Evolutionary conservation across 2,329 filamentous ascomycete genomes (phyloP), one percentile per base, ranked within the genome.

Genomic region (Clonostachys byssicola): DNA sequence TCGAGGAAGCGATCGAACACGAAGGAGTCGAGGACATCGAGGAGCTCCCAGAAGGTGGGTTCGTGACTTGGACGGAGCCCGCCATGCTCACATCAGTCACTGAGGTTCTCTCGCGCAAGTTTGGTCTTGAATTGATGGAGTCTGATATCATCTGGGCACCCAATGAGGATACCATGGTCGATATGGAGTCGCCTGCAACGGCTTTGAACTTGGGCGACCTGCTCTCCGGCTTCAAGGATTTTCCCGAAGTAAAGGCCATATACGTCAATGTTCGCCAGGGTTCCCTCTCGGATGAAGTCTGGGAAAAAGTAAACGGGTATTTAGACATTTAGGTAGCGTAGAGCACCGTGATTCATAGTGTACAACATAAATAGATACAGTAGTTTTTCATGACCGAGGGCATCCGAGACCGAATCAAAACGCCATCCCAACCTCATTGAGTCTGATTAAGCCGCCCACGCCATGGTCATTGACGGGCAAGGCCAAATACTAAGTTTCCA

Each of bases 121-220:
- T 88, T 17, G 79, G 75, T 1, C 66, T 95, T 51, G 79, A 86
- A 49, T 79, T 95, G 42, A 71, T 86, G 47, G 85, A 82, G 54
- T 83, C 83, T 16, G 89, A 95, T 47, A 92, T 96, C 45, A 77
- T 96, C 40, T 96, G 89, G 85, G 81, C 86, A 49, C 80, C 90
- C 0, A 94, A 92, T 50, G 81, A 86, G 57, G 91, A 96, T 51
- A 92, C 88, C 1, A 81, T 80, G 61, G 80, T 88, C 16, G 71
- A 73, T 8, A 57, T 92, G 38, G 77, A 85, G 49, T 75, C 78
- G 14, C 69, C 76, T 13, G 72, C 78, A 12, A 74, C 78, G 2
- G 74, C 77, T 1, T 69, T 77, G 44, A 69, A 73, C 16, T 70
- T 96, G 30, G 72, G 74, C 40, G 71, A 77, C 5, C 78, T 95